Percentiles rank a stretch among this genome's conserved stretches.
These are phyloP conservation scores for Phyllostachys edulis DNA, from an alignment of 176 grass and related monocot species.

Conservation along the genomic window DNA sequence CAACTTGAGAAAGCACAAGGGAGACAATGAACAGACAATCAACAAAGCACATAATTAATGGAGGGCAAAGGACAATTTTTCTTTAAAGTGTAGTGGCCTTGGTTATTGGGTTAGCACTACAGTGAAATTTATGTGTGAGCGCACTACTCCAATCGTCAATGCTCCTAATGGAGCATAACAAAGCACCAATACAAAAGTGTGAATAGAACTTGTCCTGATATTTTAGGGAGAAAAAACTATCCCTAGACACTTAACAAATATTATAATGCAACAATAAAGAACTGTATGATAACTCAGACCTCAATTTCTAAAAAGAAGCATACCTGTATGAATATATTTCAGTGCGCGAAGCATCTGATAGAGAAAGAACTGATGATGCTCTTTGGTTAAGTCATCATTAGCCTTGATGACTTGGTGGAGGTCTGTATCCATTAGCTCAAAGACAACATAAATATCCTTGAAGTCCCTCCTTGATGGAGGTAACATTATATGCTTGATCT, in stretches of 20 bases:
- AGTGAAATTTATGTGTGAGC: slow-evolving; percentile 16
- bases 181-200: background rate
- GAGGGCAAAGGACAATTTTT: background rate
- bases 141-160: slow-evolving; percentile 23
- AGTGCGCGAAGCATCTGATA: slow-evolving; percentile 95
- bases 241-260: background rate
- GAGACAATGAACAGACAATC: background rate
- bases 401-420: slow-evolving; percentile 99
- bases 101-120: slow-evolving; percentile 1
- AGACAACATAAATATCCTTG: slow-evolving; percentile 98
- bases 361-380: slow-evolving; percentile 94
- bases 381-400: slow-evolving; percentile 92
- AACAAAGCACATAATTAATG: background rate
- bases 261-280: background rate
- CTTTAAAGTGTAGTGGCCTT: background rate
- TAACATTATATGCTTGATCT: slow-evolving; percentile 96
- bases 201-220: background rate
- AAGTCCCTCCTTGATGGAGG: slow-evolving; percentile 87
- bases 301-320: slow-evolving; percentile 18
- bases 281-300: background rate
- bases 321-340: slow-evolving; percentile 97
- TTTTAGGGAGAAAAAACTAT: background rate
- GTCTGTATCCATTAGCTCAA: slow-evolving; percentile 96
- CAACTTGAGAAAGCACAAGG: background rate
- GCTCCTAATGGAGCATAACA: slow-evolving; percentile 7